phyloP scores from a whole-genome alignment of 2,329 filamentous ascomycete species.

The Trichoderma endophyticum region DNA sequence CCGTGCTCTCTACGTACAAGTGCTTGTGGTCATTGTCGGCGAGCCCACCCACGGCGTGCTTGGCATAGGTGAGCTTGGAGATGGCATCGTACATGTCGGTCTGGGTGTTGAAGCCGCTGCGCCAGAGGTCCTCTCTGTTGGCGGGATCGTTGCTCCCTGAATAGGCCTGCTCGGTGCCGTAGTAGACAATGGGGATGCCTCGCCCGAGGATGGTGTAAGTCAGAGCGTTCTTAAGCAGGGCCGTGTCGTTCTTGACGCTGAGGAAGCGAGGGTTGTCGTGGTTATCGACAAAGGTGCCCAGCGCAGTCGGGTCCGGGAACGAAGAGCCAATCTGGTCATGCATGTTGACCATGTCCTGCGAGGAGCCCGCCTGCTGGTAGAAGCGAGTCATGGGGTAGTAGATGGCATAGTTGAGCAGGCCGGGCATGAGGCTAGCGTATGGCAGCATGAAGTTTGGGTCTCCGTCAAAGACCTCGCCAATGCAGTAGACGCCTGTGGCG shows the following conservation, averaged over 20 bases:
- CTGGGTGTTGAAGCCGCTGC: constrained; percentile 45
- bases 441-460: constrained; percentile 48
- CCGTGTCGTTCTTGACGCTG: constrained; percentile 48
- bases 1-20: constrained; percentile 39
- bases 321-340: constrained; percentile 33
- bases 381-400: constrained; percentile 44
- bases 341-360: constrained; percentile 40
- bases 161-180: constrained; percentile 63
- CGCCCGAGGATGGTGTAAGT: constrained; percentile 59
- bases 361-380: constrained; percentile 37
- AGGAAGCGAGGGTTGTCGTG: constrained; percentile 57
- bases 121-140: constrained; percentile 59
- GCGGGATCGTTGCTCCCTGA: constrained; percentile 44
- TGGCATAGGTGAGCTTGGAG: constrained; percentile 41
- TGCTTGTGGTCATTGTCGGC: constrained; percentile 43
- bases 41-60: constrained; percentile 44
- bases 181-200: constrained; percentile 63
- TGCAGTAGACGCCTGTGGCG: constrained; percentile 55
- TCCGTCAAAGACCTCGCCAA: constrained; percentile 60
- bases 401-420: constrained; percentile 58
- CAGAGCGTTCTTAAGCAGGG: constrained; percentile 59
- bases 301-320: constrained; percentile 43
- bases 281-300: constrained; percentile 57
- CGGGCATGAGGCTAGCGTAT: constrained; percentile 54
- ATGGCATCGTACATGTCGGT: constrained; percentile 48